These are phyloP conservation scores for Hibiscus trionum DNA, from an alignment of 345 rosid species.

Conservation along the genomic window DNA sequence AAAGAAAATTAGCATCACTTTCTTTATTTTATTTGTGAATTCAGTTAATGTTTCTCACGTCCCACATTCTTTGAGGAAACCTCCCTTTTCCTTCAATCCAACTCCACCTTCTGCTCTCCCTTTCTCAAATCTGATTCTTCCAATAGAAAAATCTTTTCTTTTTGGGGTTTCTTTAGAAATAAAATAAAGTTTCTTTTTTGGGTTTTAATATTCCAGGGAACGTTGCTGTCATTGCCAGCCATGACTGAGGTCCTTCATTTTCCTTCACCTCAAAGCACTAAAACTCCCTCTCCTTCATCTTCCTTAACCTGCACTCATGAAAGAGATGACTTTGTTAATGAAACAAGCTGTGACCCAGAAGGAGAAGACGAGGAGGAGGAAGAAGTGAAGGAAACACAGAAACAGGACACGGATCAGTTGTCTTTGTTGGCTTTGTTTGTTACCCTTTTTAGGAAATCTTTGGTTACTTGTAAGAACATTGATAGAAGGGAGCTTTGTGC, in stretches of 20 bases:
- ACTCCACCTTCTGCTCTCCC: slow-evolving; percentile 22
- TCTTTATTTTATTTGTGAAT: neutral
- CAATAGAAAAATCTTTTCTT: slow-evolving; percentile 7
- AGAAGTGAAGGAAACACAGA: slow-evolving; percentile 16
- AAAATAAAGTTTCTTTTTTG: slow-evolving; percentile 1
- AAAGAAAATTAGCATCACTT: too few relatives aligned
- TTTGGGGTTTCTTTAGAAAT: slow-evolving; percentile 5
- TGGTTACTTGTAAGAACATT: slow-evolving; percentile 47
- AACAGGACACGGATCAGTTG: slow-evolving; percentile 48
- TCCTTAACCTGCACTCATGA: slow-evolving; percentile 31
- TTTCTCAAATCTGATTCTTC: neutral
- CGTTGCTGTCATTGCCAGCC: slow-evolving; percentile 29
- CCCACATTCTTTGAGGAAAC: slow-evolving; percentile 12
- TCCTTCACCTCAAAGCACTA: slow-evolving; percentile 43
- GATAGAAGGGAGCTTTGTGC: slow-evolving; percentile 47
- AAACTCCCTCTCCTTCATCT: slow-evolving; percentile 30
- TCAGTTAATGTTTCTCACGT: slow-evolving; percentile 34
- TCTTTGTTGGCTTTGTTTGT: slow-evolving; percentile 62
- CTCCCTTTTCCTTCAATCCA: slow-evolving; percentile 31
- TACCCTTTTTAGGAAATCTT: slow-evolving; percentile 65
- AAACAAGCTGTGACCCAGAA: slow-evolving; percentile 13
- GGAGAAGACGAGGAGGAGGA: slow-evolving; percentile 9
- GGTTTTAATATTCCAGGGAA: slow-evolving; percentile 8
- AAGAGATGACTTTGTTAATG: slow-evolving; percentile 18
- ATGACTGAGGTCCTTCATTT: slow-evolving; percentile 81